These are phyloP conservation scores for Leccinum discolor DNA, from an alignment of 1,284 basidiomycete species.

Conservation along the genomic window DNA sequence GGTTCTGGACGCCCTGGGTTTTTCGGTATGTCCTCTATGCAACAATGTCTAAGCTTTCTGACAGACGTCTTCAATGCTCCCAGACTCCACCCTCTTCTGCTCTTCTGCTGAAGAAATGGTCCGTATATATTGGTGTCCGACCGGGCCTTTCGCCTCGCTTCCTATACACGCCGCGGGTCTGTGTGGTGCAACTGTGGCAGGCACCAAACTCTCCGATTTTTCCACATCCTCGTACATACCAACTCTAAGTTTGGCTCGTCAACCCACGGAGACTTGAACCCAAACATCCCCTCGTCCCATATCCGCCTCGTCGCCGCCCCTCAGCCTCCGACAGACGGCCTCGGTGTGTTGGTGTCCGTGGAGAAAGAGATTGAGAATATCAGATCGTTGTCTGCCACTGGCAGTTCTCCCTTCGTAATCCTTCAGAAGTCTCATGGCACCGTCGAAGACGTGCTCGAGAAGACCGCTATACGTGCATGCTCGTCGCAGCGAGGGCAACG, in stretches of 20 bases:
- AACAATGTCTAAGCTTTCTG: neutral
- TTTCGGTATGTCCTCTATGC: neutral
- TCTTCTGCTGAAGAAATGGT: neutral
- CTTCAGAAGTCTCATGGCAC: neutral
- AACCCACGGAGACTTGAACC: neutral
- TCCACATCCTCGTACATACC: neutral
- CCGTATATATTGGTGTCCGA: neutral
- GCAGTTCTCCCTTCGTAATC: neutral
- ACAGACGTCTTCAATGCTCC: neutral
- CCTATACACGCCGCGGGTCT: neutral
- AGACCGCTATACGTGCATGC: too few relatives aligned
- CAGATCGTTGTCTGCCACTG: neutral
- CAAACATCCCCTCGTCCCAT: neutral
- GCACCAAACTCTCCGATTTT: neutral
- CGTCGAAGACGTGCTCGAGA: neutral
- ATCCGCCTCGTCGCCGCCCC: neutral
- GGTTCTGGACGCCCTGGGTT: neutral
- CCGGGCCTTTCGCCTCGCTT: neutral
- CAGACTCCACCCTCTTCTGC: neutral
- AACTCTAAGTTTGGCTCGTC: neutral
- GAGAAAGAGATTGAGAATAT: neutral
- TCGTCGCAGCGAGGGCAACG: too few relatives aligned
- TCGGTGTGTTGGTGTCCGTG: neutral
- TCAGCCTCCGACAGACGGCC: neutral
- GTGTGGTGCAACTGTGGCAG: neutral